Evolutionary conservation across 2,329 filamentous ascomycete species (phyloP).

Genomic region (Nigrograna mackinnonii): DNA sequence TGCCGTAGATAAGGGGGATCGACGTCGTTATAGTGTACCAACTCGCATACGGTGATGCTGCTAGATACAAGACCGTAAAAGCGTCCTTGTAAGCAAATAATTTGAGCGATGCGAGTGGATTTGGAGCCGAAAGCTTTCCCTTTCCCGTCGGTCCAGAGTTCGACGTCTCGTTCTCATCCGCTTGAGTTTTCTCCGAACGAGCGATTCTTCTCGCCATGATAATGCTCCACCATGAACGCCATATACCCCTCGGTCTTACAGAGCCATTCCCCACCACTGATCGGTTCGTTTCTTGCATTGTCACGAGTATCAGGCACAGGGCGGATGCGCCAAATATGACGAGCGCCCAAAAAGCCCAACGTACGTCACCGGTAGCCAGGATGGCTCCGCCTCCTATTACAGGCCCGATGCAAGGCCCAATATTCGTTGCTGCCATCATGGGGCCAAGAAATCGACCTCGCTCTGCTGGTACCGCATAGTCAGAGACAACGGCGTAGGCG

Average conservation of each 20-base stretch:
- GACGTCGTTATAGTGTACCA: too few relatives aligned
- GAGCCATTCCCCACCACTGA: conserved; percentile 45
- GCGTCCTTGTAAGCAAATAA: too few relatives aligned
- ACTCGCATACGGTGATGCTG: too few relatives aligned
- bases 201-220: too few relatives aligned
- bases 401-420: conserved; percentile 31
- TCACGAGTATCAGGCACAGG: conserved; percentile 36
- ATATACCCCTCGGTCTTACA: conserved; percentile 21
- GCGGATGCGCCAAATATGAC: conserved; percentile 44
- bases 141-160: too few relatives aligned
- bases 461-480: conserved; percentile 70
- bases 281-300: conserved; percentile 45
- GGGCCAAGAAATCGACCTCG: conserved; percentile 73
- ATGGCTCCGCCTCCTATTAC: conserved; percentile 37
- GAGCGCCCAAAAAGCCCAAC: conserved; percentile 43
- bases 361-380: conserved; percentile 36
- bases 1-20: too few relatives aligned
- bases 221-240: too few relatives aligned
- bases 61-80: too few relatives aligned
- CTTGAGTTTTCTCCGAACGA: conserved; percentile 24
- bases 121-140: too few relatives aligned
- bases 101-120: too few relatives aligned
- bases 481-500: conserved; percentile 71
- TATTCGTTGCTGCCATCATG: conserved; percentile 58
- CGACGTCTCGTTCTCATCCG: too few relatives aligned